These are phyloP conservation scores for Astrothelium macrocarpum DNA, from an alignment of 495 filamentous ascomycete genomes.

Conservation along the genomic window DNA sequence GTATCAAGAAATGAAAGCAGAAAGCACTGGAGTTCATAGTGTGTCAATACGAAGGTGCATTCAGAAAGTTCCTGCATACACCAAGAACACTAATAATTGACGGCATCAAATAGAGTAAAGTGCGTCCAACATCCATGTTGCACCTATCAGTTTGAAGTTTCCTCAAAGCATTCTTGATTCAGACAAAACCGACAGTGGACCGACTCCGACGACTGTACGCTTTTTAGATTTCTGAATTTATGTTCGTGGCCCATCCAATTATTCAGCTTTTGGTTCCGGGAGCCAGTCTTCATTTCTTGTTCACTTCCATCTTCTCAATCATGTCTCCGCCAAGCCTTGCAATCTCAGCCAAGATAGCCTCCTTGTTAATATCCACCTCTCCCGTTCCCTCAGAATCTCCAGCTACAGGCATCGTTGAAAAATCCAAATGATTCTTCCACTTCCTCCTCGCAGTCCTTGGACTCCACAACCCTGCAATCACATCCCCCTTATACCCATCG, in stretches of 20 bases:
- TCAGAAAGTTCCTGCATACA: too few relatives aligned
- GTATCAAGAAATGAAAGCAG: not conserved
- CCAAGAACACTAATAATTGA: too few relatives aligned
- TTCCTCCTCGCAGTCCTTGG: constrained; percentile 46
- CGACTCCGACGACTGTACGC: too few relatives aligned
- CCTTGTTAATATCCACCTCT: constrained; percentile 56
- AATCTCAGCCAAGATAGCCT: constrained; percentile 74
- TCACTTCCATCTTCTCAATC: constrained; percentile 45
- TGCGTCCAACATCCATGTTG: too few relatives aligned
- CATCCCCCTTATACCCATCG: constrained; percentile 42
- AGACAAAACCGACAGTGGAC: too few relatives aligned
- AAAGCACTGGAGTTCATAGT: constrained; percentile 44
- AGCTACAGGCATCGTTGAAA: constrained; percentile 52
- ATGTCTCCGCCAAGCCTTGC: constrained; percentile 54
- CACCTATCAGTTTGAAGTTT: too few relatives aligned
- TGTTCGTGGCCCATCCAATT: constrained; percentile 45
- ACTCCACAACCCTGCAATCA: constrained; percentile 77
- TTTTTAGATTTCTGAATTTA: too few relatives aligned
- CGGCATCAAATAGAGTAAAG: too few relatives aligned
- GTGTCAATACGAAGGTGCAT: too few relatives aligned
- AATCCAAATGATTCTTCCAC: constrained; percentile 60
- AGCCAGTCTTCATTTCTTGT: constrained; percentile 18
- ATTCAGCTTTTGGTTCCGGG: constrained; percentile 43
- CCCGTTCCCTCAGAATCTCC: constrained; percentile 23
- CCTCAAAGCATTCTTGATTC: too few relatives aligned